Percentiles rank a stretch among this genome's conserved stretches.
These are phyloP conservation scores for Sporopachydermia cereana DNA, from an alignment of 1,139 yeast species.

Conservation along the genomic window DNA sequence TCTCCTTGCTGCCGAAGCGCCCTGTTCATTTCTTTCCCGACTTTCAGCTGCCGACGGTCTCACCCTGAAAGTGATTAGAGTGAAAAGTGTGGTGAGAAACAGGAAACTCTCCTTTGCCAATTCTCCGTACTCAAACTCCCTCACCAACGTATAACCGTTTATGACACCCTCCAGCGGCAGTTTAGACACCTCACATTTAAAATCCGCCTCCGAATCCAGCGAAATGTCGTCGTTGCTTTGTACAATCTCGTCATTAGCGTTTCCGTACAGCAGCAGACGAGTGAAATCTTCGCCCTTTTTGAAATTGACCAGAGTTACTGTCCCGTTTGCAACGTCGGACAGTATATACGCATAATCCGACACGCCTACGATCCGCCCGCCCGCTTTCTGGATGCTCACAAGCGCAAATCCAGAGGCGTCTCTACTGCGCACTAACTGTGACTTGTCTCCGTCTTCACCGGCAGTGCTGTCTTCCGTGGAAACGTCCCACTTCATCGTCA, in stretches of 20 bases:
- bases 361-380: background rate
- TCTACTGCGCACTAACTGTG: background rate
- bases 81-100: background rate
- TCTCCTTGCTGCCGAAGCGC: too few relatives aligned
- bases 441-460: constrained; percentile 7
- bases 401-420: background rate
- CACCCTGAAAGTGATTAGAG: too few relatives aligned
- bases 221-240: background rate
- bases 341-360: background rate
- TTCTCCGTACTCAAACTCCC: background rate
- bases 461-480: constrained; percentile 8
- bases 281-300: background rate
- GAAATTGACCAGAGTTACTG: background rate
- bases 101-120: background rate
- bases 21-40: too few relatives aligned
- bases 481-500: constrained; percentile 15
- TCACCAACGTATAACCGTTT: background rate
- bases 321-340: background rate
- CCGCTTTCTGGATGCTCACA: background rate
- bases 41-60: too few relatives aligned
- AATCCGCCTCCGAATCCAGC: constrained; percentile 1
- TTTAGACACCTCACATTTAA: background rate
- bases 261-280: background rate
- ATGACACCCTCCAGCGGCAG: background rate
- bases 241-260: background rate